Base-by-base conservation (phyloP, 805 yeast genomes). In the Wickerhamomyces sydowiorum region DNA sequence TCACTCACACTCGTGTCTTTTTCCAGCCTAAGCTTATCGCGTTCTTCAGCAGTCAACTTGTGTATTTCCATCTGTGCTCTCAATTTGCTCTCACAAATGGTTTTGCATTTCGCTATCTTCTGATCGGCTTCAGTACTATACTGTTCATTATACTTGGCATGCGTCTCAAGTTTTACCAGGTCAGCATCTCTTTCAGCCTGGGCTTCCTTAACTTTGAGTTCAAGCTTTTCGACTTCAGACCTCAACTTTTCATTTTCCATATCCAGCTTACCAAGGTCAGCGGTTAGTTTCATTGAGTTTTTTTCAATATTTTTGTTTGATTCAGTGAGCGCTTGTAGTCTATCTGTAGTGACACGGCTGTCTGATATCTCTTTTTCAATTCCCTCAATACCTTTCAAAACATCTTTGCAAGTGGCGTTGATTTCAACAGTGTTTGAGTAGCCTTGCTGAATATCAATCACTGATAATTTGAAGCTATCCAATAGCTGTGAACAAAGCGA, bases 31-130 rank as follows among this genome's bases (percentile, higher is more conserved):
- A 59, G 41, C 9, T 48, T 46, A 7, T 58, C 58, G 27, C 54
- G 55, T 38, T 62, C 67, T 5, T 61, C 51, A 7, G 48, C 44
- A 1, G 63, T 49, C 15, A 64, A 51, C 20, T 57, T 56, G 29
- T 59, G 48, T 4, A 66, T 54, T 21, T 64, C 67, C 17, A 50
- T 50, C 45, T 67, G 70, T 1, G 67, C 60, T 18, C 60, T 52
- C 17, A 67, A 33, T 45, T 67, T 65, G 35, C 61, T 57, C 20
- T 67, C 67, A 36, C 53, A 62, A n/a, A 50, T 54, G 3, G 57
- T 48, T 30, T 54, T 50, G 7, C 42, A 49, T 41, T 44, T 54
- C 33, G 39, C 37, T 27, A 38, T 43, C 49, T 39, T 52, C 34
- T 37, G 54, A 12, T 45, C 57, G 44, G 9, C 43, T 19, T 2